Conservation (phyloP, 306 rosid genomes). For the Hippophae tibetana region DNA sequence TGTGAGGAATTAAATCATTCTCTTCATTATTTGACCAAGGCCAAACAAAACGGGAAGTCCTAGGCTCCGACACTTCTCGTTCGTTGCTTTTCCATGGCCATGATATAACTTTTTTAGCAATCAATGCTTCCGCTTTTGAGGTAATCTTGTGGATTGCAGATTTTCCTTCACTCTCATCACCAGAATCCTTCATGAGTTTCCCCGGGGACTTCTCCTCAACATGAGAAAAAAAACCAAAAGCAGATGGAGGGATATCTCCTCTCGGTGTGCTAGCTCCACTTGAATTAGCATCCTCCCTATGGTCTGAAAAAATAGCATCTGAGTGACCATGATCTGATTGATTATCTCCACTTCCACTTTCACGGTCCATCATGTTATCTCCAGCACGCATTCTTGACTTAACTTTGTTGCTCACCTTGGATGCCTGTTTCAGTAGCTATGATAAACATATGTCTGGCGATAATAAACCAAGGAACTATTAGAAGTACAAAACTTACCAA, state of each 20-base stretch:
- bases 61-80: conserved; percentile 52
- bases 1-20: conserved; percentile 38
- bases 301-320: conserved; percentile 43
- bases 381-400: conserved; percentile 61
- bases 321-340: conserved; percentile 51
- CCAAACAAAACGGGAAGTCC: conserved; percentile 34
- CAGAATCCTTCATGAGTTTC: conserved; percentile 45
- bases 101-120: conserved; percentile 64
- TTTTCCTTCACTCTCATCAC: conserved; percentile 64
- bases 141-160: conserved; percentile 49
- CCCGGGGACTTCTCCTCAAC: conserved; percentile 55
- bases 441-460: conserved; percentile 32
- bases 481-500: conserved; percentile 63
- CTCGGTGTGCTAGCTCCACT: conserved; percentile 96
- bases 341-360: conserved; percentile 61
- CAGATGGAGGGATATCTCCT: conserved; percentile 50
- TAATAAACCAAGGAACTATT: conserved; percentile 24
- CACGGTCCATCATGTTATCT: conserved; percentile 52
- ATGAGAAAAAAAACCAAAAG: conserved; percentile 46
- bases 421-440: conserved; percentile 55
- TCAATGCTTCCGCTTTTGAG: conserved; percentile 84
- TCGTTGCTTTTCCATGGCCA: conserved; percentile 92
- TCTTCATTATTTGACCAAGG: conserved; percentile 64
- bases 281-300: conserved; percentile 79
- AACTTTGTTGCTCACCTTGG: conserved; percentile 85